Conservation (phyloP, 768 basidiomycete genomes). For the Suillus americanus region DNA sequence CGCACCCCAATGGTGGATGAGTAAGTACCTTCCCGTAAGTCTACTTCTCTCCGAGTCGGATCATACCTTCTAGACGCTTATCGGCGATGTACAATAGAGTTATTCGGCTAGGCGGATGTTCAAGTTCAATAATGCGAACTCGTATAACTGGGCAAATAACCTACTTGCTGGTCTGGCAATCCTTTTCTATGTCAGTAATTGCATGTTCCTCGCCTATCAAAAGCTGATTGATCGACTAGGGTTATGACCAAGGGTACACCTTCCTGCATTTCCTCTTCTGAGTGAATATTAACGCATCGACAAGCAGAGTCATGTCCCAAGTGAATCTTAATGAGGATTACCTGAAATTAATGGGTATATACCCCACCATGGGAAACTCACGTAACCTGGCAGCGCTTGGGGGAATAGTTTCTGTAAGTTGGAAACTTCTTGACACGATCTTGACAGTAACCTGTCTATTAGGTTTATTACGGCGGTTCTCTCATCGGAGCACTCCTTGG, state of each 20-base stretch:
- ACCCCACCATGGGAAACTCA: slow-evolving; percentile 8
- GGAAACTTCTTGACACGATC: background rate
- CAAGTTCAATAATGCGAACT: slow-evolving; percentile 2
- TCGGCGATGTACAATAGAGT: background rate
- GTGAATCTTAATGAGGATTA: slow-evolving; percentile 9
- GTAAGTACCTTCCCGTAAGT: slow-evolving; percentile 9
- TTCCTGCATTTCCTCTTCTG: background rate
- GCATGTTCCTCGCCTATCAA: background rate
- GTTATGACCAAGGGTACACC: slow-evolving; percentile 7
- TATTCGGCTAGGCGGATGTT: slow-evolving; percentile 6
- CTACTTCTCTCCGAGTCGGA: background rate
- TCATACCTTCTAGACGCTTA: background rate
- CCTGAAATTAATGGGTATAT: slow-evolving; percentile 7
- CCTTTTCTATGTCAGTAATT: slow-evolving; percentile 1
- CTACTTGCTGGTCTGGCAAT: slow-evolving; percentile 8
- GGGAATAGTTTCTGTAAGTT: slow-evolving; percentile 11
- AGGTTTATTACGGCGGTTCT: slow-evolving; percentile 2
- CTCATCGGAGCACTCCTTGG: slow-evolving; percentile 6
- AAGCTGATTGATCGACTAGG: background rate
- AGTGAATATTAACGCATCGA: background rate
- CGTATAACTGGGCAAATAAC: slow-evolving; percentile 12
- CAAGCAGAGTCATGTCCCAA: slow-evolving; percentile 9
- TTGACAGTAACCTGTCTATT: background rate
- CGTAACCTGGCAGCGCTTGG: slow-evolving; percentile 11
- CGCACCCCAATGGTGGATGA: slow-evolving; percentile 8